phyloP scores from a whole-genome alignment of 805 yeast species.

The Komagataella kurtzmanii region DNA sequence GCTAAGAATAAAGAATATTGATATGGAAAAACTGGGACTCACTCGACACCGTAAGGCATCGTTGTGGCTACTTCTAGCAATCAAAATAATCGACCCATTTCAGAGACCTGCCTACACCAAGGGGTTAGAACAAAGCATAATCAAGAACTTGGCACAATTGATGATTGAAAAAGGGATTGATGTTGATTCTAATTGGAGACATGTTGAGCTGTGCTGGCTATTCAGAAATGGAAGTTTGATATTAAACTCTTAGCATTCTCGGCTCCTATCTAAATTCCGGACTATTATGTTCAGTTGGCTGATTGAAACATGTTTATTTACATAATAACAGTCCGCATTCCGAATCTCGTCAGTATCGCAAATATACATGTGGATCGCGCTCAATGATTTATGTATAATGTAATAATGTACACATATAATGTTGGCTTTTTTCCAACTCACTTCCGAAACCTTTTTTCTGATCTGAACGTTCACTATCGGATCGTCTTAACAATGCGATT shows the following conservation, averaged over 20 bases:
- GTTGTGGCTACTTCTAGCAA: slow-evolving; percentile 64
- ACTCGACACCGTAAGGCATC: slow-evolving; percentile 62
- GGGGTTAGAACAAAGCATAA: background rate
- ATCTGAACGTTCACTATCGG: background rate
- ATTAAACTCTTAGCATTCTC: background rate
- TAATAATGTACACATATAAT: background rate
- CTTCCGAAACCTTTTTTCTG: background rate
- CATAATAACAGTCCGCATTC: no score
- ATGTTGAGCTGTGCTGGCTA: background rate
- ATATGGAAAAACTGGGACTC: slow-evolving; percentile 32
- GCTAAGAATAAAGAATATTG: slow-evolving; percentile 17
- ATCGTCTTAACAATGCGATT: background rate
- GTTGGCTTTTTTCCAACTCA: background rate
- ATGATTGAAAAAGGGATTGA: background rate
- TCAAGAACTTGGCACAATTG: background rate
- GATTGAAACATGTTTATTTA: no score
- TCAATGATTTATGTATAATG: background rate
- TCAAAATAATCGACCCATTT: slow-evolving; percentile 47
- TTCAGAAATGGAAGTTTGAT: background rate
- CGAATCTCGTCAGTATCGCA: background rate
- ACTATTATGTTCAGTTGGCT: no score
- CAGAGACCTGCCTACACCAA: slow-evolving; percentile 4
- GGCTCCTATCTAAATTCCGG: background rate
- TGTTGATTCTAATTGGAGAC: background rate
- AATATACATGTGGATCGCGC: background rate